Evolutionary conservation across 345 rosid species (phyloP).

Genomic region (Boechera retrofracta): DNA sequence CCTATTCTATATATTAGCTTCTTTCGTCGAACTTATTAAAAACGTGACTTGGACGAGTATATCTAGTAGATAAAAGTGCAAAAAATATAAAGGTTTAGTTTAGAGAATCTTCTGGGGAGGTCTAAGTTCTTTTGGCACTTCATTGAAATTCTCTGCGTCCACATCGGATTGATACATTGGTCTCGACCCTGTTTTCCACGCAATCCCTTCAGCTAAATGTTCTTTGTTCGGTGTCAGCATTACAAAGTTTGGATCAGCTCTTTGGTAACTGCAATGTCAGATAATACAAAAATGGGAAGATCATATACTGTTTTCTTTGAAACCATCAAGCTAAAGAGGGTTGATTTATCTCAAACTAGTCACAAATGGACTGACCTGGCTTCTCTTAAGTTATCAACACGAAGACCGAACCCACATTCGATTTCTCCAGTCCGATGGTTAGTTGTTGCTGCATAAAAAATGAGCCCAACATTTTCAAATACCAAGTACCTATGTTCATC

Average conservation of each 20-base stretch:
- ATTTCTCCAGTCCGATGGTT: constrained; percentile 56
- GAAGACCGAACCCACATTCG: constrained; percentile 74
- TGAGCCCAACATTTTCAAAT: constrained; percentile 3
- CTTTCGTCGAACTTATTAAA: constrained; percentile 1
- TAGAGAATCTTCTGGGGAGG: constrained; percentile 71
- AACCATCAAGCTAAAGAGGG: not conserved
- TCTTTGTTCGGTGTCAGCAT: constrained; percentile 93
- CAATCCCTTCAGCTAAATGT: constrained; percentile 81
- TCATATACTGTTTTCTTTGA: not conserved
- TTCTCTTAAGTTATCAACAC: constrained; percentile 77
- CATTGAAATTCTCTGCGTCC: constrained; percentile 68
- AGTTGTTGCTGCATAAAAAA: constrained; percentile 65
- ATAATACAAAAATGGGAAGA: not conserved
- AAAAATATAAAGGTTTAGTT: not conserved
- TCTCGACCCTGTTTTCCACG: constrained; percentile 70
- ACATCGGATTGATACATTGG: constrained; percentile 80
- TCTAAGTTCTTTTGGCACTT: constrained; percentile 72
- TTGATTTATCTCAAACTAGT: not conserved
- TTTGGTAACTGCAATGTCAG: constrained; percentile 71
- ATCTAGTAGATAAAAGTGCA: not conserved
- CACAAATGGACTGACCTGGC: constrained; percentile 62
- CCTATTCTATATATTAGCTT: not conserved
- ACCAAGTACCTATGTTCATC: not conserved
- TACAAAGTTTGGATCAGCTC: constrained; percentile 88
- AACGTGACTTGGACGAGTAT: not conserved